phyloP scores from a whole-genome alignment of 2,329 filamentous ascomycete species.

The Cylindrodendrum hubeiense region DNA sequence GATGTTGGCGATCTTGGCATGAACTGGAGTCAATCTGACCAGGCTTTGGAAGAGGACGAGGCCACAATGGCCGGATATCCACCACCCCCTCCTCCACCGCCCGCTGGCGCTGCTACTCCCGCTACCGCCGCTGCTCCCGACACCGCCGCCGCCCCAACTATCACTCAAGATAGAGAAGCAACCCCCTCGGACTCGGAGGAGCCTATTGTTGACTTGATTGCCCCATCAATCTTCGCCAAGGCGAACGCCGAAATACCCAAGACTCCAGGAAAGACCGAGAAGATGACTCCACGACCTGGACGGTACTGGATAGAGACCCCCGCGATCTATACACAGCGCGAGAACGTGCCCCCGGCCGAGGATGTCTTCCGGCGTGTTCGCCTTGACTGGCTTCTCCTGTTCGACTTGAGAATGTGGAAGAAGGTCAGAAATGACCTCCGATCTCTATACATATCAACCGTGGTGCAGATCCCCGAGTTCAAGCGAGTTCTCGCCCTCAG shows the following conservation, averaged over 20 bases:
- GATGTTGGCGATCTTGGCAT: constrained; percentile 61
- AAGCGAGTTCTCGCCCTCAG: constrained; percentile 92
- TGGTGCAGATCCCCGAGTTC: constrained; percentile 95
- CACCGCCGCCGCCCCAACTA: constrained; percentile 54
- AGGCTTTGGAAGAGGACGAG: constrained; percentile 80
- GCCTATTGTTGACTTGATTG: constrained; percentile 73
- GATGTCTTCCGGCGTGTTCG: constrained; percentile 91
- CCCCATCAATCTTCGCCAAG: constrained; percentile 71
- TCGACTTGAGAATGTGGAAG: constrained; percentile 97
- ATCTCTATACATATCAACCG: constrained; percentile 94
- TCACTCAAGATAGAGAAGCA: constrained; percentile 67
- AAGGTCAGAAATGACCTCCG: constrained; percentile 90
- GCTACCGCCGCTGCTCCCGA: constrained; percentile 44
- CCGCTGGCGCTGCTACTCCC: constrained; percentile 51
- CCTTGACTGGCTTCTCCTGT: constrained; percentile 93
- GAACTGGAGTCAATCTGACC: constrained; percentile 68
- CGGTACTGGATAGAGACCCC: constrained; percentile 91
- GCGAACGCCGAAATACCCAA: constrained; percentile 81
- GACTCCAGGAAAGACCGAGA: constrained; percentile 74
- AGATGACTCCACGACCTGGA: constrained; percentile 71
- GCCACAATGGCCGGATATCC: constrained; percentile 82
- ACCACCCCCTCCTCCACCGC: constrained; percentile 73
- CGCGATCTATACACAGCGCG: constrained; percentile 72
- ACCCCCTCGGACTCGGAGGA: constrained; percentile 79
- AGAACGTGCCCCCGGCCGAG: constrained; percentile 78